phyloP scores from a whole-genome alignment of 768 basidiomycete genomes.

The Phylloporus rhodoxanthus region DNA sequence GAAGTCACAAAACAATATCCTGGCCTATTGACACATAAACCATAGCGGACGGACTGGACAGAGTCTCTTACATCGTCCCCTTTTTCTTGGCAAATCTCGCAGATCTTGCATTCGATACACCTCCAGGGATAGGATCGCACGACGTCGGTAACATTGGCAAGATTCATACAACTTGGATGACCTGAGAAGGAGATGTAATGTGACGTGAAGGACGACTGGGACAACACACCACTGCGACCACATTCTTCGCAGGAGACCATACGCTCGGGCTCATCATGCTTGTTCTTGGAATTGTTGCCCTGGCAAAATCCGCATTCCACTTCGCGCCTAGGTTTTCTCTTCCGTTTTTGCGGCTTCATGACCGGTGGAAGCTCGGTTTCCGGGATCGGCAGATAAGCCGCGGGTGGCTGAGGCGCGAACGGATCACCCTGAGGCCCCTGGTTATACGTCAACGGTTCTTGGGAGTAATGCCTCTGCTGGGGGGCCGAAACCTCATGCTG shows the following conservation, averaged over 20 bases:
- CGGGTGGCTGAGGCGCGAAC: conserved; percentile 61
- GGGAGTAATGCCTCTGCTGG: conserved; percentile 22
- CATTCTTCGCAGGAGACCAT: conserved; percentile 82
- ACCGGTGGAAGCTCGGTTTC: conserved; percentile 37
- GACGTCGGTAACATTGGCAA: conserved; percentile 50
- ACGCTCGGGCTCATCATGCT: conserved; percentile 48
- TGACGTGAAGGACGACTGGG: not conserved
- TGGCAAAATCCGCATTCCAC: conserved; percentile 74
- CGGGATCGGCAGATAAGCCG: conserved; percentile 46
- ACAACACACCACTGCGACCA: conserved; percentile 67
- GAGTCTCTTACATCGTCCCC: conserved; percentile 74
- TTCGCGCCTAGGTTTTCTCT: conserved; percentile 47
- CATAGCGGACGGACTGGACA: conserved; percentile 10
- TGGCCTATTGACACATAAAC: conserved; percentile 44
- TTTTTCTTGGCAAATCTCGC: conserved; percentile 79
- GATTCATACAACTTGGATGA: conserved; percentile 82
- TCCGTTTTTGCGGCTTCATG: conserved; percentile 44
- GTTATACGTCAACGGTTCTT: conserved; percentile 48
- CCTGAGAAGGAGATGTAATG: conserved; percentile 37
- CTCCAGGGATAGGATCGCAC: conserved; percentile 76
- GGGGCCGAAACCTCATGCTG: conserved; percentile 25
- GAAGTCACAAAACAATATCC: conserved; percentile 85
- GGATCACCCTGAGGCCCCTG: conserved; percentile 80
- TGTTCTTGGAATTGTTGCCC: conserved; percentile 58
- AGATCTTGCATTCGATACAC: conserved; percentile 89